Conservation (phyloP, 768 basidiomycete genomes). For the Collybia sp. region DNA sequence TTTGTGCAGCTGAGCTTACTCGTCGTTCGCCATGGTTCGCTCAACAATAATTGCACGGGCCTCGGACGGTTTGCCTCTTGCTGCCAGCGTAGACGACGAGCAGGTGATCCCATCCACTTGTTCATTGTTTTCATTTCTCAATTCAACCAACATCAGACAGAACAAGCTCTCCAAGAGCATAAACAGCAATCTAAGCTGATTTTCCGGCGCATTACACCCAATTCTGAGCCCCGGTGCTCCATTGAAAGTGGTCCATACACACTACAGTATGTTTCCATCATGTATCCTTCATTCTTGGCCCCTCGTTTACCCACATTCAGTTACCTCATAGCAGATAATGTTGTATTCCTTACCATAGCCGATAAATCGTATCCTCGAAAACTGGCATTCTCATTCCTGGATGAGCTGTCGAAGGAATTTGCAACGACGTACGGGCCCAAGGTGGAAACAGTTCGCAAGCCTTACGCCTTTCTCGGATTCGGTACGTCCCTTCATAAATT, state of each 20-base stretch:
- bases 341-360: constrained; percentile 91
- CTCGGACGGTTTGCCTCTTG: constrained; percentile 83
- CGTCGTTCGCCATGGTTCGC: constrained; percentile 58
- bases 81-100: constrained; percentile 97
- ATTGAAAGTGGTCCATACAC: constrained; percentile 95
- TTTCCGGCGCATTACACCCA: constrained; percentile 89
- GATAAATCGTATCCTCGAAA: constrained; percentile 98
- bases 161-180: constrained; percentile 91
- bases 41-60: constrained; percentile 86
- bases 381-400: constrained; percentile 94
- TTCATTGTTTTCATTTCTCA: not conserved
- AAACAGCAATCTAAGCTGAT: constrained; percentile 98
- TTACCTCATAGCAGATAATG: constrained; percentile 92
- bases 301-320: constrained; percentile 33
- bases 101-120: constrained; percentile 49
- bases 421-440: constrained; percentile 87
- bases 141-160: constrained; percentile 55
- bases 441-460: constrained; percentile 88
- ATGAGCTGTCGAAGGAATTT: constrained; percentile 97
- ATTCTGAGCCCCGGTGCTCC: constrained; percentile 93
- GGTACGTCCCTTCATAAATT: constrained; percentile 48
- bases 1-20: not conserved
- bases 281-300: constrained; percentile 6
- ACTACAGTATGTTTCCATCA: constrained; percentile 69
- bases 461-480: constrained; percentile 99